Evolutionary conservation across 768 basidiomycete species (phyloP), one percentile per base, ranked within the genome.

Genomic region (Favolaschia claudopus): DNA sequence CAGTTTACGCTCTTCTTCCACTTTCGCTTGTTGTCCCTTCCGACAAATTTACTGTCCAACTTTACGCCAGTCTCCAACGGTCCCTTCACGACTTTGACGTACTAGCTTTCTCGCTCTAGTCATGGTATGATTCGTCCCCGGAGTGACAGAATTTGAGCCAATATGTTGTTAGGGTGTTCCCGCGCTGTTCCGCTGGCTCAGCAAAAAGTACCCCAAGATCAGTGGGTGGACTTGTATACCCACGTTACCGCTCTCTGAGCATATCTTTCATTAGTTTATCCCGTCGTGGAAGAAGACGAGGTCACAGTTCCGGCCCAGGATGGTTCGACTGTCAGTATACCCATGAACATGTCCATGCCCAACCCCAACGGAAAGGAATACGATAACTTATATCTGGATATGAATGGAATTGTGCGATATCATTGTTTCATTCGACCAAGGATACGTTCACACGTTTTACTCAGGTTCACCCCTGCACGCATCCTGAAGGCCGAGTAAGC

Each of bases 131-230:
- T 15, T 42, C 29, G n/a, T n/a, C n/a, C n/a, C n/a, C n/a, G n/a
- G n/a, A n/a, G n/a, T n/a, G n/a, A n/a, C n/a, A n/a, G n/a, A n/a
- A n/a, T n/a, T n/a, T n/a, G n/a, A n/a, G n/a, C 40, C 47, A 13
- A 50, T n/a, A 14, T 25, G 10, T 54, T 15, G 50, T 44, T 59
- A 96, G 96, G 96, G 96, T 88, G 96, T 98, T 62, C 96, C 96
- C 59, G 96, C 96, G 43, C 85, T 98, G 62, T 99, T 99, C 79
- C 89, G 96, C 71, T 99, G 96, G 96, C 83, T 99, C 58, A 97
- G 95, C 74, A 96, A 91, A 81, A 98, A 98, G 76, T 99, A 99
- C 74, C 95, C 96, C 48, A 98, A 94, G 83, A 98, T 96, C 69
- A 88, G 95, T 92, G 57, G 51, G 89, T 80, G 24, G 13, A 37